Base-by-base conservation (phyloP, 2,329 filamentous ascomycete genomes). In the Epichloe glyceriae region DNA sequence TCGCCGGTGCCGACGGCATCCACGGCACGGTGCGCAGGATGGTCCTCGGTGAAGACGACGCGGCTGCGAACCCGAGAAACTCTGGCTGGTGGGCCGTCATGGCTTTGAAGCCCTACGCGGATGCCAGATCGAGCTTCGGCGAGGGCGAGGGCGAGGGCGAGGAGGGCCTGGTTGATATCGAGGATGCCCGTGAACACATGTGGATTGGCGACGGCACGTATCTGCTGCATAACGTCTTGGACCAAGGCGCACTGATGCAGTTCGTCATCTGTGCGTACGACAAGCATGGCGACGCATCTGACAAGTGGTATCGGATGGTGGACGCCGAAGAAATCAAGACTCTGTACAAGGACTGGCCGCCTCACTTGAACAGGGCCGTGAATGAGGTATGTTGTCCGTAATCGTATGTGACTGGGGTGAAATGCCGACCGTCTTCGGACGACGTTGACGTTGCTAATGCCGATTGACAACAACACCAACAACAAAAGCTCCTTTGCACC, bases 1-100 rank as follows among this genome's bases (percentile, higher is more conserved):
- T 60, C 3, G 56, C 61, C 12, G 58, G 58, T 15, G 56, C 58
- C 4, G 57, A 61, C 34, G 58, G 57, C 8, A 58, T 60, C 11
- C 56, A 56, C 30, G 51, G 58, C 35, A 35, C 47, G 0, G 57
- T 59, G 6, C 54, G 56, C 17, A 53, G 52, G 10, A 47, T 58
- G 38, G 53, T 61, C 5, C n/a, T 60, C 15, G 48, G 37, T n/a
- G 35, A 39, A 42, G 30, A 42, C 14, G 37, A 42, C 17, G n/a
- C 20, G 30, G 20, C 47, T 20, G 39, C 47, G 38, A 20, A 40
- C 15, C 47, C 37, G 26, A 49, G 34, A 30, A 39, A 49, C 30
- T 35, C 37, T 49, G 47, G 47, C 6, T 49, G 37, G 22, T 49
- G 35, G 47, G 47, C 37, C n/a, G 37, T 49, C 30, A 49, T 49